These are phyloP conservation scores for Juncus inflexus DNA, from an alignment of 176 grass and related monocot species.

Conservation along the genomic window DNA sequence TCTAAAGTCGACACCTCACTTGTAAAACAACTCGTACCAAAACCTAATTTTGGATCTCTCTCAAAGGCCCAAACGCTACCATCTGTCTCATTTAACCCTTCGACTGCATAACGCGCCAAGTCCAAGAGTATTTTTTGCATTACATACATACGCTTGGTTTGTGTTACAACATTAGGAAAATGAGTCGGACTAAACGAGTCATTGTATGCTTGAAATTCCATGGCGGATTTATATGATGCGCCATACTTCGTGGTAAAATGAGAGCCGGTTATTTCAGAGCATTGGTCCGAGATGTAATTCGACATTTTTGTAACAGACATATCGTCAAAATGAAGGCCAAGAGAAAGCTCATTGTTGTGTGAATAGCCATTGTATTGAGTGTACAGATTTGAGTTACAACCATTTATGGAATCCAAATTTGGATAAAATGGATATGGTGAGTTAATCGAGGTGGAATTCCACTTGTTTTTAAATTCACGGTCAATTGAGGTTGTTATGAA, in stretches of 20 bases:
- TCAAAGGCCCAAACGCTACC: slow-evolving; percentile 18
- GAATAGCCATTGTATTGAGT: slow-evolving; percentile 16
- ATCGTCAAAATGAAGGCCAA: slow-evolving; percentile 35
- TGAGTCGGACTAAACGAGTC: slow-evolving; percentile 27
- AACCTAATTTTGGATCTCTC: slow-evolving; percentile 25
- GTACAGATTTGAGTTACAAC: slow-evolving; percentile 27
- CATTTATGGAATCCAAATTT: not conserved
- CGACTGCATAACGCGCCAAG: slow-evolving; percentile 40
- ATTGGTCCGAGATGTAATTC: slow-evolving; percentile 35
- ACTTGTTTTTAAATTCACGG: slow-evolving; percentile 6
- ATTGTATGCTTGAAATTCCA: slow-evolving; percentile 10
- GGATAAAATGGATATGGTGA: not conserved
- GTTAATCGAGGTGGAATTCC: not conserved
- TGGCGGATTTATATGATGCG: slow-evolving; percentile 4
- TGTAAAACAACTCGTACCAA: slow-evolving; percentile 38
- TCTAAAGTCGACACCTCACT: slow-evolving; percentile 18
- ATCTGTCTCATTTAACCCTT: slow-evolving; percentile 24
- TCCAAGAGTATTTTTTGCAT: slow-evolving; percentile 56
- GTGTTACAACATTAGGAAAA: slow-evolving; percentile 44
- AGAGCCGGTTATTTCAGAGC: slow-evolving; percentile 56
- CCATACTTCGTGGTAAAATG: slow-evolving; percentile 28
- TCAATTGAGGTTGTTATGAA: not conserved
- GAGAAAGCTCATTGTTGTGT: slow-evolving; percentile 43
- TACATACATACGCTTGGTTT: slow-evolving; percentile 46
- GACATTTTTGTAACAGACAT: slow-evolving; percentile 21